phyloP scores from a whole-genome alignment of 352 stramenopile genomes.

The Pythium rishiriense region DNA sequence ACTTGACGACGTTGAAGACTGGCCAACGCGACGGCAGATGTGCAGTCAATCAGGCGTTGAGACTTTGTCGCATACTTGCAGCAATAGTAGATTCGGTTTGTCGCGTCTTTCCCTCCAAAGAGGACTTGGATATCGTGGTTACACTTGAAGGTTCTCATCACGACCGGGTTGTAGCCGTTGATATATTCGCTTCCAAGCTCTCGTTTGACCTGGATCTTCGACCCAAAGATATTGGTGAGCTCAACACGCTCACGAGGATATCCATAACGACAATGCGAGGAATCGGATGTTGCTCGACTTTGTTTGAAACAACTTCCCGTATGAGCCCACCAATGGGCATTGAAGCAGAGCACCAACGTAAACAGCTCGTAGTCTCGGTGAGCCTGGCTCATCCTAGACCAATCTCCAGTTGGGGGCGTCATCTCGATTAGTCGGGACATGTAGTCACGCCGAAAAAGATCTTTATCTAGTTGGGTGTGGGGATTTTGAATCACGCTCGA shows the following conservation, averaged over 20 bases:
- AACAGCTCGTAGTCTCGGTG: background rate
- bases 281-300: background rate
- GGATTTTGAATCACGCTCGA: background rate
- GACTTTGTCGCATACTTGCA: slow-evolving; percentile 28
- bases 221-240: background rate
- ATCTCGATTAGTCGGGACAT: background rate
- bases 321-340: background rate
- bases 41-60: slow-evolving; percentile 14
- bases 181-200: slow-evolving; percentile 16
- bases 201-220: background rate
- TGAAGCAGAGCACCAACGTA: background rate
- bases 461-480: background rate
- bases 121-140: slow-evolving; percentile 21
- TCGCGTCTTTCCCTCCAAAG: slow-evolving; percentile 18
- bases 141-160: slow-evolving; percentile 20
- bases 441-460: background rate
- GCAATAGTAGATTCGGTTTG: slow-evolving; percentile 25
- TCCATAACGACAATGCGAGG: background rate
- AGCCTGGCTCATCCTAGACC: background rate
- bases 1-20: slow-evolving; percentile 14
- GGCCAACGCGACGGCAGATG: slow-evolving; percentile 10
- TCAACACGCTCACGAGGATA: background rate
- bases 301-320: background rate
- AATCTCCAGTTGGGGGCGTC: background rate
- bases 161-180: slow-evolving; percentile 5